Conservation (phyloP, 2,329 filamentous ascomycete species). For the Nothophoma quercina region DNA sequence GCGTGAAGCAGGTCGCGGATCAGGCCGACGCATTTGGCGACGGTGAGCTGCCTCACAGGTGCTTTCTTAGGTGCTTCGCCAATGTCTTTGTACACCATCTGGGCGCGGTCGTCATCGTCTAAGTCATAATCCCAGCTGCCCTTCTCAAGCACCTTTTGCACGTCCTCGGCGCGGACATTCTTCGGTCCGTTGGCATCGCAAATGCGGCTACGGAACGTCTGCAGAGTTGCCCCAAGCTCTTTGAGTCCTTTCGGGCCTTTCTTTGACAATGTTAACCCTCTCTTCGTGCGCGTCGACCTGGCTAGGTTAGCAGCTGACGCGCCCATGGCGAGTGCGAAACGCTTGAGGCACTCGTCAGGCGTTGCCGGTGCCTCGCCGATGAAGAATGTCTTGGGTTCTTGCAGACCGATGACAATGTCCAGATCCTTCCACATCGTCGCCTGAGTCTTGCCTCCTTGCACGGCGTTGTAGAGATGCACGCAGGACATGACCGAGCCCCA, state of each 20-base stretch:
- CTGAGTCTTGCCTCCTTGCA: conserved; percentile 40
- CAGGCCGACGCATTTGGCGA: conserved; percentile 11
- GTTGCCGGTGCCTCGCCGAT: conserved; percentile 45
- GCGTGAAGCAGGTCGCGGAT: conserved; percentile 47
- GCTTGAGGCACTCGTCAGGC: conserved; percentile 47
- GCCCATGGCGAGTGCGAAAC: conserved; percentile 52
- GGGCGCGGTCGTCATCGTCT: conserved; percentile 23
- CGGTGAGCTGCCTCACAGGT: conserved; percentile 10
- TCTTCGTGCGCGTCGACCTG: conserved; percentile 9
- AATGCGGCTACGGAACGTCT: conserved; percentile 49
- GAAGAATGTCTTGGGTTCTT: conserved; percentile 48
- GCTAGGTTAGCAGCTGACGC: conserved; percentile 35
- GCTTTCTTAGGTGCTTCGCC: conserved; percentile 1
- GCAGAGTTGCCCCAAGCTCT: conserved; percentile 40
- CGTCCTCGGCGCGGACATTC: conserved; percentile 45
- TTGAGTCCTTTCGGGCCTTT: conserved; percentile 43
- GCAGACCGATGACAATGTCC: conserved; percentile 41
- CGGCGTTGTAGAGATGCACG: conserved; percentile 55
- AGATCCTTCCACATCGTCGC: conserved; percentile 52
- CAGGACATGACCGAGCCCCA: conserved; percentile 52
- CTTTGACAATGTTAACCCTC: conserved; percentile 28
- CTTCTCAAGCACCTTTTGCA: conserved; percentile 48
- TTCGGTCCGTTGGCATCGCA: conserved; percentile 27
- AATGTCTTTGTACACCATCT: conserved; percentile 12
- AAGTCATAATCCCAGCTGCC: conserved; percentile 32